phyloP scores from a whole-genome alignment of 208 protist species.

The Jaenimonas drosophilae region DNA sequence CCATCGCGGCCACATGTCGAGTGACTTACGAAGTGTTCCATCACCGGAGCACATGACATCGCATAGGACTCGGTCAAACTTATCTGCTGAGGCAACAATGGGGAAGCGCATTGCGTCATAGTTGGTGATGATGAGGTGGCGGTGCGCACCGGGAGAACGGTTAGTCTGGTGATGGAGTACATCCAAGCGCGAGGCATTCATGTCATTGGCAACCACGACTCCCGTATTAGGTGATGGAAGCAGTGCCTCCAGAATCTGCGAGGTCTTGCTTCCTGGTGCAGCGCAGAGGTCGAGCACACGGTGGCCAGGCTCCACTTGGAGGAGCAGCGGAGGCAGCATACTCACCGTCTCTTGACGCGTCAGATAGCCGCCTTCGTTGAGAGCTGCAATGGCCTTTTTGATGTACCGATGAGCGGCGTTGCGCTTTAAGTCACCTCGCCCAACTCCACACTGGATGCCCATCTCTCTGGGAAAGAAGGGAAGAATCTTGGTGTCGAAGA shows the following conservation, averaged over 20 bases:
- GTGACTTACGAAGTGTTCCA: constrained; percentile 92
- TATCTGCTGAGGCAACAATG: constrained; percentile 30
- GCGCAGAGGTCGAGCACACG: constrained; percentile 86
- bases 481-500: constrained; percentile 30
- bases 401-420: constrained; percentile 36
- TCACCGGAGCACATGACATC: constrained; percentile 95
- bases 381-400: constrained; percentile 66
- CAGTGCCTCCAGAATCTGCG: constrained; percentile 76
- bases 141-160: constrained; percentile 38
- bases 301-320: constrained; percentile 66
- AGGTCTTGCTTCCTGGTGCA: constrained; percentile 85
- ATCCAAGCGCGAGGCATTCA: constrained; percentile 71
- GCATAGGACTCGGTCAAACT: constrained; percentile 89
- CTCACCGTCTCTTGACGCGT: constrained; percentile 88
- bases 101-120: constrained; percentile 81
- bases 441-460: constrained; percentile 69
- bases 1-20: constrained; percentile 90
- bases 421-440: constrained; percentile 74
- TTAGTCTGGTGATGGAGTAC: constrained; percentile 82
- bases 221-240: constrained; percentile 21
- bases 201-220: constrained; percentile 88
- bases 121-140: constrained; percentile 85
- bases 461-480: constrained; percentile 46
- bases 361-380: constrained; percentile 88
- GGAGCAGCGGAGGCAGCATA: constrained; percentile 79